Conservation (phyloP, 495 filamentous ascomycete genomes). For the Choiromyces venosus region DNA sequence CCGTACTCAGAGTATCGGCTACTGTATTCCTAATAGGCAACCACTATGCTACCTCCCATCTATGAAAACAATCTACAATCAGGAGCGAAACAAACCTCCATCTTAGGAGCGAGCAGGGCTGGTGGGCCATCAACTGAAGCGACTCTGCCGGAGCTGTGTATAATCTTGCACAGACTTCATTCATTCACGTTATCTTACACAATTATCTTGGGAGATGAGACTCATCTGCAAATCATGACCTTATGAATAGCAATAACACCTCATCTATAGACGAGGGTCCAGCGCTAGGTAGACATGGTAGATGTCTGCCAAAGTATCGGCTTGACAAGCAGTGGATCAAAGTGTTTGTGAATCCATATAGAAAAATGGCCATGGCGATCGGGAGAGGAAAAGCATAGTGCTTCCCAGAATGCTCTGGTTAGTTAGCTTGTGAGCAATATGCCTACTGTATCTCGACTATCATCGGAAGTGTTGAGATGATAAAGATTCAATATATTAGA, state of each 20-base stretch:
- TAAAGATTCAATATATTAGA: background rate
- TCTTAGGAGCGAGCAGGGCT: too few relatives aligned
- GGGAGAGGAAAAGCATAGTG: background rate
- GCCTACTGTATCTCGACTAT: background rate
- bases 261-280: background rate
- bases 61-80: too few relatives aligned
- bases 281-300: background rate
- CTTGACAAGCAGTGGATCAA: background rate
- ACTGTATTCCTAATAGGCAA: too few relatives aligned
- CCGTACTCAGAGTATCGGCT: too few relatives aligned
- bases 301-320: background rate
- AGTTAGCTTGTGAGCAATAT: background rate
- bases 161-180: background rate
- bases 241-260: too few relatives aligned
- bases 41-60: too few relatives aligned
- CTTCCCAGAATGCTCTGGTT: background rate
- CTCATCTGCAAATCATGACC: too few relatives aligned
- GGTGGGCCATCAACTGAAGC: too few relatives aligned
- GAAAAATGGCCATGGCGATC: background rate
- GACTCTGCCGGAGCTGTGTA: too few relatives aligned
- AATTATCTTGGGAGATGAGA: too few relatives aligned
- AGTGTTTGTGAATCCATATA: background rate
- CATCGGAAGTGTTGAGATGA: background rate
- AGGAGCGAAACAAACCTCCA: too few relatives aligned
- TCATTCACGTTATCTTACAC: background rate